A percentile compares a stretch with the other conserved stretches of the same genome.
Conservation (phyloP, 306 rosid genomes). For the Senna siamea region DNA sequence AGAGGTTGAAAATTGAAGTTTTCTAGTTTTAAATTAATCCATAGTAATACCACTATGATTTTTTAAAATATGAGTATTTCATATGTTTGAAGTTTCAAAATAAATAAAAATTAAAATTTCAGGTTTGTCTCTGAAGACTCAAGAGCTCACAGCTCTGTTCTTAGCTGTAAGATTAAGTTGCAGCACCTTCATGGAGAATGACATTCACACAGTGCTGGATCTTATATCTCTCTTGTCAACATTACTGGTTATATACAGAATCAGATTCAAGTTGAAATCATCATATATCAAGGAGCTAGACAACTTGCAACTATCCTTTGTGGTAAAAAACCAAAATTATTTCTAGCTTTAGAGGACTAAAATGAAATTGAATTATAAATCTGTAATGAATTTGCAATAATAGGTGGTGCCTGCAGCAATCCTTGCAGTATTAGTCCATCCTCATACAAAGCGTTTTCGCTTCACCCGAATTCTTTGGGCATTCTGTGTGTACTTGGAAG, state of each 20-base stretch:
- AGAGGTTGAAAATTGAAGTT: no score
- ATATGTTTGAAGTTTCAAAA: no score
- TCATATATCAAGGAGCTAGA: conserved; percentile 72
- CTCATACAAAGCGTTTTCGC: conserved; percentile 17
- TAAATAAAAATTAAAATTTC: no score
- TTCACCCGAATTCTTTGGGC: conserved; percentile 54
- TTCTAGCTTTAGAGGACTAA: no score
- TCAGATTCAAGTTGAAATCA: conserved; percentile 65
- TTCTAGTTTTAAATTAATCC: no score
- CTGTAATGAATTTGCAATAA: no score
- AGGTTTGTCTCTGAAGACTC: conserved; percentile 80
- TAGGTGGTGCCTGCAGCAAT: conserved; percentile 61
- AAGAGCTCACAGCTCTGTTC: conserved; percentile 77
- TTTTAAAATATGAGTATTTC: no score
- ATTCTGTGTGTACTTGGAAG: conserved; percentile 63
- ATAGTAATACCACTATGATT: no score
- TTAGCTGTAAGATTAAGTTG: conserved; percentile 50
- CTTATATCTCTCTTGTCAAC: conserved; percentile 56
- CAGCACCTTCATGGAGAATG: conserved; percentile 45
- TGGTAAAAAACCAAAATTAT: conserved; percentile 73
- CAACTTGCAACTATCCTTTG: conserved; percentile 49
- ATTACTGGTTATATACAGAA: conserved; percentile 63
- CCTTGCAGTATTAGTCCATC: conserved; percentile 57
- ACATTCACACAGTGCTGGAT: conserved; percentile 61
- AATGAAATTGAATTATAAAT: no score